Evolutionary conservation across 352 stramenopile species (phyloP), one percentile per base, ranked within the genome.

Genomic region (Phytophthora tentaculata): DNA sequence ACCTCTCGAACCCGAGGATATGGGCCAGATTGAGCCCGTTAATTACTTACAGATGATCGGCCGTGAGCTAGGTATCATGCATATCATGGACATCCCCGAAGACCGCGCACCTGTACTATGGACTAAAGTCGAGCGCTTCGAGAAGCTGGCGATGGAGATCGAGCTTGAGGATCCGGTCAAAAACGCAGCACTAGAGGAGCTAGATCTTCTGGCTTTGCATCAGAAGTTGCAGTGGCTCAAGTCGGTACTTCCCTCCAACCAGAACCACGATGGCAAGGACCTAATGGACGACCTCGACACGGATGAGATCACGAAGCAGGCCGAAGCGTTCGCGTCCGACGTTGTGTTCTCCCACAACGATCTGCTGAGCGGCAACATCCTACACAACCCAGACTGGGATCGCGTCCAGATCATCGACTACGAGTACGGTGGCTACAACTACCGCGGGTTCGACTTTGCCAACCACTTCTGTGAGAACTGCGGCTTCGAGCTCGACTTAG

Each of bases 401-500:
- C 88, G 88, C 37, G 88, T 98, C 49, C 90, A 95, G 77, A 92
- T 98, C 69, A 98, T 98, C 66, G 95, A 98, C 80, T 98, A 97
- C 76, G 95, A 98, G 79, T 98, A 98, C 71, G 92, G 89, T 47
- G 90, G 86, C 44, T 97, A 94, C 81, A 98, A 98, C 77, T 97
- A 88, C 67, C 91, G 92, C 13, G 95, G 74, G 17, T 98, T 97
- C 65, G 95, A 98, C 80, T 94, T 98, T 71, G 94, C 89, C 54
- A 98, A 98, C 74, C 94, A 98, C 64, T 98, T 98, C 69, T 97
- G 88, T 64, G 91, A 98, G 79, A 91, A 97, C 77, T 97, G 90
- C 57, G 94, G 94, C 59, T 98, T 98, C 56, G 92, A 98, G 26
- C 83, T 97, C 63, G 88, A 98, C 61, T 74, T 97, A 47, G 82